Conservation (phyloP, 2,329 filamentous ascomycete species). For the Volutella citrinella region DNA sequence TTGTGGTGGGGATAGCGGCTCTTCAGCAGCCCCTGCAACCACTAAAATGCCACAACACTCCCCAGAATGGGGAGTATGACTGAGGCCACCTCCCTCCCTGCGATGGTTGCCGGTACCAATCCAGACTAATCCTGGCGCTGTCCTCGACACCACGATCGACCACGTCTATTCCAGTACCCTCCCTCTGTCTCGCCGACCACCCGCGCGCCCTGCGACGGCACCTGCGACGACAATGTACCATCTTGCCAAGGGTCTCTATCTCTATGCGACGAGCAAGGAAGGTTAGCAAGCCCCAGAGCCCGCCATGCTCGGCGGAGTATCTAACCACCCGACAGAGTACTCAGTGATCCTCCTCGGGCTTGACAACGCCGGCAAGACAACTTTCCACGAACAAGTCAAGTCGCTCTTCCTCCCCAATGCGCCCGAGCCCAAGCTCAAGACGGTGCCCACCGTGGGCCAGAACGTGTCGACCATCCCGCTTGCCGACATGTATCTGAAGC, state of each 20-base stretch:
- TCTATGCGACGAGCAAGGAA: constrained; percentile 96
- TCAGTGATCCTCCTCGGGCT: constrained; percentile 95
- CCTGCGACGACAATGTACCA: constrained; percentile 71
- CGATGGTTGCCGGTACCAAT: too few species aligned
- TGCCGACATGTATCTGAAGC: constrained; percentile 94
- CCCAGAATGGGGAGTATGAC: too few species aligned
- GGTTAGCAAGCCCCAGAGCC: constrained; percentile 61
- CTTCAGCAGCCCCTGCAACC: too few species aligned
- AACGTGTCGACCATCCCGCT: constrained; percentile 91
- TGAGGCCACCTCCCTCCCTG: too few species aligned
- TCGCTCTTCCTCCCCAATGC: constrained; percentile 69
- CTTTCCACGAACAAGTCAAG: constrained; percentile 95
- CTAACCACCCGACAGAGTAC: constrained; percentile 72
- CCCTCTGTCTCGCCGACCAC: too few species aligned
- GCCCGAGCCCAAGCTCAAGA: constrained; percentile 69
- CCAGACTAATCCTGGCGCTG: too few species aligned
- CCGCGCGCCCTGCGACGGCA: too few species aligned
- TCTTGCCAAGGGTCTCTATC: constrained; percentile 89
- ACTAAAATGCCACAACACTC: too few species aligned
- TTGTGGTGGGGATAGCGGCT: too few species aligned
- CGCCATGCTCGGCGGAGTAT: too few species aligned
- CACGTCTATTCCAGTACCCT: too few species aligned
- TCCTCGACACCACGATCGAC: too few species aligned
- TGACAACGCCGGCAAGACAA: constrained; percentile 98
- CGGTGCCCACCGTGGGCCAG: constrained; percentile 94